phyloP scores from a whole-genome alignment of 306 rosid genomes.

The Corylus americana region DNA sequence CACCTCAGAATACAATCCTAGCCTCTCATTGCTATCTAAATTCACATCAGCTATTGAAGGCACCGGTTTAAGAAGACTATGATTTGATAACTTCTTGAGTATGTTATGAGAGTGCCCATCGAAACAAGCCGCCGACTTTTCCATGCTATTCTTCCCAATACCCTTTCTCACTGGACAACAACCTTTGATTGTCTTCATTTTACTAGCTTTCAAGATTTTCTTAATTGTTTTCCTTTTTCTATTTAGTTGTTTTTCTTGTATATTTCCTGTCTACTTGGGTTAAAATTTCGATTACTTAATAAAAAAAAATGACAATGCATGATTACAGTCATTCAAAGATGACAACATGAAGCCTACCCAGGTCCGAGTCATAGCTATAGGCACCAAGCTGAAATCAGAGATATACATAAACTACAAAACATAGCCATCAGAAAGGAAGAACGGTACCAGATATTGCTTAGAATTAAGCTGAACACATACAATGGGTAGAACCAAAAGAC shows the following conservation, averaged over 20 bases:
- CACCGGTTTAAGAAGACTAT: no score
- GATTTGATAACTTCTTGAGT: no score
- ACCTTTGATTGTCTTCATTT: no score
- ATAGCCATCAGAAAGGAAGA: conserved; percentile 17
- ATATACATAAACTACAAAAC: conserved; percentile 7
- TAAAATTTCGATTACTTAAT: no score
- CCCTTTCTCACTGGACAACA: no score
- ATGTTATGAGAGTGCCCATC: no score
- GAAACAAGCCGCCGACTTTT: no score
- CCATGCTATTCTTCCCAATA: no score
- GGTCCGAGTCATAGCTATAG: not conserved
- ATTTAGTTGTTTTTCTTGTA: no score
- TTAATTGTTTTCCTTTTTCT: no score
- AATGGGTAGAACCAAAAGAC: conserved; percentile 85
- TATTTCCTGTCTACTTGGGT: no score
- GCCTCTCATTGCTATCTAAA: conserved; percentile 22
- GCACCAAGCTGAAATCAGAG: conserved; percentile 4
- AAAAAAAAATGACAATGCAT: not conserved
- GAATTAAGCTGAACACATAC: conserved; percentile 78
- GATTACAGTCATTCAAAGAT: conserved; percentile 2
- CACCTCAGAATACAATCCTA: conserved; percentile 29
- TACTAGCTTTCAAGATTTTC: no score
- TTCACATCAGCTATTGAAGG: not conserved
- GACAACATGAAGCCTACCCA: conserved; percentile 1
- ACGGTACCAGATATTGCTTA: conserved; percentile 75